Evolutionary conservation across 192 early-diverging fungal species (phyloP).

Genomic region (Pilaira anomala): DNA sequence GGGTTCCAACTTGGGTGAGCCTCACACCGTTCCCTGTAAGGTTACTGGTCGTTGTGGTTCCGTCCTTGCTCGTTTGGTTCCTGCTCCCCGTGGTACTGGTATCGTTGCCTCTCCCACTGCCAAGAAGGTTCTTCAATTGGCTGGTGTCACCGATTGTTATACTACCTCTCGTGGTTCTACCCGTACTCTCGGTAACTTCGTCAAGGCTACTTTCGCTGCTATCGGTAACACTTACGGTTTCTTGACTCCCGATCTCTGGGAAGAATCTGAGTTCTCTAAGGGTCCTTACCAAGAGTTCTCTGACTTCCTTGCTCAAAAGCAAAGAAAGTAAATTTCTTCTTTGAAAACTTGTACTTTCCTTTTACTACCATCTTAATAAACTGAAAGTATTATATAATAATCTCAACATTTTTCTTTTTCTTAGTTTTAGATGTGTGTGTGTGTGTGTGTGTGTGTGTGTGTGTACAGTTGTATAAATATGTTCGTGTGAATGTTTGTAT

Average conservation of each 20-base stretch:
- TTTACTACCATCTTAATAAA: too few species aligned
- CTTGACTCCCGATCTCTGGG: conserved; percentile 97
- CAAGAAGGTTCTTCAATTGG: conserved; percentile 96
- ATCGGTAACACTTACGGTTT: conserved; percentile 96
- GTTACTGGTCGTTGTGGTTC: conserved; percentile 96
- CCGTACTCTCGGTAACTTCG: conserved; percentile 98
- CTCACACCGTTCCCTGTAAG: conserved; percentile 98
- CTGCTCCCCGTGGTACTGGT: conserved; percentile 99
- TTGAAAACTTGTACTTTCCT: too few species aligned
- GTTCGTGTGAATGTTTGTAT: too few species aligned
- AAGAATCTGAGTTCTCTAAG: conserved; percentile 74
- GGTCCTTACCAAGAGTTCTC: conserved; percentile 19
- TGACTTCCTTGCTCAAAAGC: conserved; percentile 45
- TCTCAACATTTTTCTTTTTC: too few species aligned
- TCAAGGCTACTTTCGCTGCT: conserved; percentile 97
- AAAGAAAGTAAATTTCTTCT: conserved; percentile 26
- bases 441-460: too few species aligned
- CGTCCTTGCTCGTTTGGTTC: conserved; percentile 86
- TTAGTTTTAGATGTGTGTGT: too few species aligned
- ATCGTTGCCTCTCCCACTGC: conserved; percentile 91
- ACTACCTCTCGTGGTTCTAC: conserved; percentile 94
- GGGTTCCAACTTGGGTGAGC: conserved; percentile 92
- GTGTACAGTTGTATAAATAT: too few species aligned
- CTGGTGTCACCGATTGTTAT: conserved; percentile 98
- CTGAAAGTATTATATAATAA: too few species aligned